Conservation (phyloP, 805 yeast species). For the Metschnikowia santaceciliae region DNA sequence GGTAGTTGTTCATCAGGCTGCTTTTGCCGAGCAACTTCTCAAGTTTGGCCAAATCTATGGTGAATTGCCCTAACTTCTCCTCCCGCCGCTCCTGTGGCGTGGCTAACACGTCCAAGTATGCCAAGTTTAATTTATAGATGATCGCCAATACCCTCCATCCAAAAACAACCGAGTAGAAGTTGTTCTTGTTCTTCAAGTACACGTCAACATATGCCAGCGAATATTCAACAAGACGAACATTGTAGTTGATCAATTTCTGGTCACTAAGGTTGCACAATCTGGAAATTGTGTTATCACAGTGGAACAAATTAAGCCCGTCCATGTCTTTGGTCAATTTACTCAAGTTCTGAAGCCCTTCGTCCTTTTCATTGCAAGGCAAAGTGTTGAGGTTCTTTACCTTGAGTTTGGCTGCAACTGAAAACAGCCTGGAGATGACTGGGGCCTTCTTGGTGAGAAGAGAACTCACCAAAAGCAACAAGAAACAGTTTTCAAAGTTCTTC, state of each 20-base stretch:
- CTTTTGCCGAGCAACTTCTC: constrained; percentile 11
- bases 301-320: constrained; percentile 31
- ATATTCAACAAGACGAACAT: constrained; percentile 26
- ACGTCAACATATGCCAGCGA: constrained; percentile 29
- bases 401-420: constrained; percentile 24
- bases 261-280: constrained; percentile 28
- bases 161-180: constrained; percentile 26
- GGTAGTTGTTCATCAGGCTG: constrained; percentile 15
- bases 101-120: constrained; percentile 21
- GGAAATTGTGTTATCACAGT: constrained; percentile 21
- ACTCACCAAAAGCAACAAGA: constrained; percentile 30
- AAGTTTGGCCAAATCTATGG: constrained; percentile 14
- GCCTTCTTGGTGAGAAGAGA: constrained; percentile 21
- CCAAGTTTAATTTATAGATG: constrained; percentile 28
- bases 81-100: constrained; percentile 11
- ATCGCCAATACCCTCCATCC: constrained; percentile 37
- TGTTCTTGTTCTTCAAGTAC: constrained; percentile 17
- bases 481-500: constrained; percentile 30
- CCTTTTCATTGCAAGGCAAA: constrained; percentile 28
- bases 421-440: constrained; percentile 18
- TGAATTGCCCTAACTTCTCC: constrained; percentile 13
- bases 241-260: constrained; percentile 22
- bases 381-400: constrained; percentile 26
- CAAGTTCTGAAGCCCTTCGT: constrained; percentile 21
- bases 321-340: constrained; percentile 25